These are phyloP conservation scores for Suillus subluteus DNA, from an alignment of 768 basidiomycete genomes.

Conservation along the genomic window DNA sequence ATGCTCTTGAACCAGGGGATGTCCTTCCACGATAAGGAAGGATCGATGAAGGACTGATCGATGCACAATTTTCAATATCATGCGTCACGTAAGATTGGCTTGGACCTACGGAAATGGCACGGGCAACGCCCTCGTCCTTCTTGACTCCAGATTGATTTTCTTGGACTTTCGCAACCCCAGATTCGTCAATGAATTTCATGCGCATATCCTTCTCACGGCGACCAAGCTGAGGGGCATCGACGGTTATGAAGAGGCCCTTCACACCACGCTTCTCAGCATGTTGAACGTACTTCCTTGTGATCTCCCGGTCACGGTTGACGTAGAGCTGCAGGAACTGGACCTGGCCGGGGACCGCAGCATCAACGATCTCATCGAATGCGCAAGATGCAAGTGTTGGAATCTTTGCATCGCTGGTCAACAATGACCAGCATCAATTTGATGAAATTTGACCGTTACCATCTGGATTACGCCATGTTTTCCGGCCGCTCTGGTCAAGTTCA, in stretches of 20 bases:
- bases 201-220: constrained; percentile 97
- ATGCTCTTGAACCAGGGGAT: constrained; percentile 73
- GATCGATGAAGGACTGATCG: constrained; percentile 89
- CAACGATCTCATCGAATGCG: constrained; percentile 94
- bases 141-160: constrained; percentile 60
- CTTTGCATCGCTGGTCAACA: constrained; percentile 42
- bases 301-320: constrained; percentile 87
- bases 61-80: background rate
- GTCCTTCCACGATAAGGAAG: constrained; percentile 78
- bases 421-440: background rate
- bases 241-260: constrained; percentile 94
- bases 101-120: constrained; percentile 83
- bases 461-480: constrained; percentile 78
- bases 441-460: constrained; percentile 50
- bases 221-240: constrained; percentile 96
- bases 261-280: constrained; percentile 91
- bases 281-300: constrained; percentile 85
- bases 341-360: constrained; percentile 79
- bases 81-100: background rate
- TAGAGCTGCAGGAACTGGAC: constrained; percentile 86
- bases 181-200: constrained; percentile 77
- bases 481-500: constrained; percentile 87
- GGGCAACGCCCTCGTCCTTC: constrained; percentile 88
- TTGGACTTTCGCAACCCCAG: constrained; percentile 40
- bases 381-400: constrained; percentile 96